Conservation (phyloP, 257 asterid species). For the Penstemon barbatus region DNA sequence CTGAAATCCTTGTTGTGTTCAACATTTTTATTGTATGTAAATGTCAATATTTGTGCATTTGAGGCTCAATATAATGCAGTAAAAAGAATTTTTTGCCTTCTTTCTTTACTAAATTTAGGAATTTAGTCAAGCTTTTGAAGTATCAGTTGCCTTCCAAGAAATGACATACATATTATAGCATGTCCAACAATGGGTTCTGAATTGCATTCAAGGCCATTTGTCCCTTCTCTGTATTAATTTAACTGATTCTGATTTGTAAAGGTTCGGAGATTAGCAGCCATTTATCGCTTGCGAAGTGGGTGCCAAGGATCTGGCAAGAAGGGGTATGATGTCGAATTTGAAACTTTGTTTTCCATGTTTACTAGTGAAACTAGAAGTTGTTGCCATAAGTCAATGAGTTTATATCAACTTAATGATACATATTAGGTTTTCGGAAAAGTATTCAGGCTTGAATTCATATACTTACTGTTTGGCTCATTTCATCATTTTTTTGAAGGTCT, state of each 20-base stretch:
- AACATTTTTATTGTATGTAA: slow-evolving; percentile 9
- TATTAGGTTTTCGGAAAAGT: background rate
- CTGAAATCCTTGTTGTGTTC: background rate
- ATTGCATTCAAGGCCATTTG: background rate
- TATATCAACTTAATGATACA: background rate
- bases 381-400: background rate
- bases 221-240: background rate
- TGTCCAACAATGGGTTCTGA: background rate
- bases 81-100: background rate
- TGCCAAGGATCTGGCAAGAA: slow-evolving; percentile 87
- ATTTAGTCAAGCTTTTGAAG: background rate
- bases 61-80: background rate
- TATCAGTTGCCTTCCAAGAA: slow-evolving; percentile 7
- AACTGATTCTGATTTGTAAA: slow-evolving; percentile 30
- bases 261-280: slow-evolving; percentile 78
- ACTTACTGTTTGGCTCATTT: too few species aligned
- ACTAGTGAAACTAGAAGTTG: background rate
- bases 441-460: background rate
- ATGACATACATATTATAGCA: slow-evolving; percentile 2
- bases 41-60: background rate
- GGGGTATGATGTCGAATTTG: slow-evolving; percentile 51
- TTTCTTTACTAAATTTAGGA: background rate
- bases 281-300: slow-evolving; percentile 71
- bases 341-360: slow-evolving; percentile 8
- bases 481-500: background rate